Evolutionary conservation across 2,329 filamentous ascomycete species (phyloP), one percentile per base, ranked within the genome.

Genomic region (Diaporthe sp.): DNA sequence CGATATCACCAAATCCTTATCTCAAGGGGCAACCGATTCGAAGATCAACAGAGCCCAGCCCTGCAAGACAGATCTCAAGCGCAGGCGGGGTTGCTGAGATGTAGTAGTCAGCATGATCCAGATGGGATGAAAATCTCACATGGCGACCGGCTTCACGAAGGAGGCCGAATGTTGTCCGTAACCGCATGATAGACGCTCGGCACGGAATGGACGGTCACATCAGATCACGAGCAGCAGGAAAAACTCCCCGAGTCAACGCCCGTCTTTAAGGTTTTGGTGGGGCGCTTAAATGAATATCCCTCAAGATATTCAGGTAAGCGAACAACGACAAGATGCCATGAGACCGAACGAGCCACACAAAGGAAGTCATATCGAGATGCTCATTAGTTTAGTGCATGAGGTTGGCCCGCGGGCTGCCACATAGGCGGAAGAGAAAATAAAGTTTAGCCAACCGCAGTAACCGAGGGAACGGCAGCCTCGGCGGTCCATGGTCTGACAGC

Each of bases 401-500:
- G 33, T 40, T 25, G 15, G 47, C 47, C 28, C 3, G 9, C 47
- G n/a, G n/a, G 64, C 60, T 45, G 64, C n/a, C 47, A 28, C 22
- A 60, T 17, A 40, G 5, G 12, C 38, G 17, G 35, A 54, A 22
- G n/a, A 35, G 10, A 33, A 68, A 54, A 38, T 54, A 68, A 54
- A 54, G 64, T 54, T 54, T 40, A 22, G 47, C 30, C 64, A 22
- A 12, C 64, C 64, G n/a, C 33, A 15, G 60, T 47, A 52, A 38
- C 47, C 47, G 64, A 28, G 45, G 64, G 64, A 68, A 68, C 64
- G 47, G 47, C 45, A 68, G 45, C n/a, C 47, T 54, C 47, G 64
- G 64, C 64, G 64, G 45, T 7, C 28, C 25, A 30, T 47, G 60
- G 28, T 66, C 60, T 66, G 60, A 66, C 60, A 66, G 5, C 25